These are phyloP conservation scores for Pleurotus cornucopiae DNA, from an alignment of 768 basidiomycete genomes.

Conservation along the genomic window DNA sequence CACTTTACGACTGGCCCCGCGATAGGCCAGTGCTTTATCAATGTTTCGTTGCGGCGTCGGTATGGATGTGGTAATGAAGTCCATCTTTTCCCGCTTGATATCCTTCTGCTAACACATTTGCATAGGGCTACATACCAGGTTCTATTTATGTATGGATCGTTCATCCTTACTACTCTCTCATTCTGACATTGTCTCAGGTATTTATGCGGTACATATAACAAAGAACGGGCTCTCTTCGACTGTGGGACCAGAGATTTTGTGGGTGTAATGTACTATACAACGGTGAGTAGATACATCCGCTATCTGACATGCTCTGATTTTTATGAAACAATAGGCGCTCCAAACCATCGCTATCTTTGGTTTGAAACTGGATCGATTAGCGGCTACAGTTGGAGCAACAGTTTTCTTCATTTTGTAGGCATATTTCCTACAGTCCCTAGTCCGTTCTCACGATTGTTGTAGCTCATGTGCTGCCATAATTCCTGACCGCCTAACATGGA, in stretches of 20 bases:
- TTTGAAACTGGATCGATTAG: conserved; percentile 58
- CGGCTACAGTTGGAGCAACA: conserved; percentile 56
- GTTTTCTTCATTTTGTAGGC: conserved; percentile 51
- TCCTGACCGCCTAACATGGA: conserved; percentile 12
- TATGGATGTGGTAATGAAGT: conserved; percentile 55
- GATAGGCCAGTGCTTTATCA: conserved; percentile 60
- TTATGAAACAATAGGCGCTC: conserved; percentile 27
- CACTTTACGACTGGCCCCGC: conserved; percentile 71
- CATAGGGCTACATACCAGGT: conserved; percentile 58
- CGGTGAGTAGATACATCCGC: conserved; percentile 21
- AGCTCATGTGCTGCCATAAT: conserved; percentile 11
- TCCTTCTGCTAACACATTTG: conserved; percentile 9
- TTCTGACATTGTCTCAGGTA: conserved; percentile 19
- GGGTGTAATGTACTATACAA: conserved; percentile 44
- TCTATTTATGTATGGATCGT: conserved; percentile 42
- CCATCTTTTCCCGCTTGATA: not conserved
- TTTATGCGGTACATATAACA: conserved; percentile 37
- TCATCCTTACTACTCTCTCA: conserved; percentile 27
- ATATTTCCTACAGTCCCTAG: not conserved
- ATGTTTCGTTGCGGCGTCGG: conserved; percentile 46
- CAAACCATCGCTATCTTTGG: conserved; percentile 74
- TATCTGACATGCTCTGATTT: not conserved
- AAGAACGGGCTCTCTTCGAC: conserved; percentile 19
- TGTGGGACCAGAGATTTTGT: conserved; percentile 43
- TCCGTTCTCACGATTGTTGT: not conserved